phyloP scores from a whole-genome alignment of 2,329 filamentous ascomycete genomes.

The Exophiala xenobiotica region DNA sequence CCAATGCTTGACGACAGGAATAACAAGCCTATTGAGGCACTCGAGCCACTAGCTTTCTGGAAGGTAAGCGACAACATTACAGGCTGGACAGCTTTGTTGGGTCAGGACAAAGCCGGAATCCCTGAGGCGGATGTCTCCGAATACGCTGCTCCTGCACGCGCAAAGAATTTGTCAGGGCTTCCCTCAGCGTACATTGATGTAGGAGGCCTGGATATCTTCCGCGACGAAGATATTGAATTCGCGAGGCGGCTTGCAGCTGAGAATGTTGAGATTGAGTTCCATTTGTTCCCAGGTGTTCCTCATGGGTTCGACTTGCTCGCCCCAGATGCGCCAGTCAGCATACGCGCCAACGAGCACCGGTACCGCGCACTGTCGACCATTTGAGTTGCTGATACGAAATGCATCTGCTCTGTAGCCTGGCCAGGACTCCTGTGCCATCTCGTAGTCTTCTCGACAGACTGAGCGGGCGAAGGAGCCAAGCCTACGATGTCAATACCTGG shows the following conservation, averaged over 20 bases:
- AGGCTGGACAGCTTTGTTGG: constrained; percentile 44
- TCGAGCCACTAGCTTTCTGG: constrained; percentile 40
- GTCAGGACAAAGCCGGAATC: constrained; percentile 9
- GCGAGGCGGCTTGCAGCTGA: constrained; percentile 42
- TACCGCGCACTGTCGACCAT: neutral
- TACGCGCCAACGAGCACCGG: neutral
- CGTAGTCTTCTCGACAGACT: no score
- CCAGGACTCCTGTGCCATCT: no score
- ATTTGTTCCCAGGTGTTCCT: constrained; percentile 45
- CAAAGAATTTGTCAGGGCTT: constrained; percentile 39
- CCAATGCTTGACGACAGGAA: constrained; percentile 51
- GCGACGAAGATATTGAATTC: constrained; percentile 43
- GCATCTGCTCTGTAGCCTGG: neutral
- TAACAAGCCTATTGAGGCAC: constrained; percentile 35
- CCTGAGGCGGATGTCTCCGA: constrained; percentile 35
- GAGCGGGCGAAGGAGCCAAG: no score
- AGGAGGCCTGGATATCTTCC: constrained; percentile 46
- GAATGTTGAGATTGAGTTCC: constrained; percentile 45
- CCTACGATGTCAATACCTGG: no score
- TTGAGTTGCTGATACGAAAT: neutral
- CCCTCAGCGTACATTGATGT: constrained; percentile 48
- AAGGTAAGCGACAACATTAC: constrained; percentile 40
- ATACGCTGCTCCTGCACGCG: constrained; percentile 41
- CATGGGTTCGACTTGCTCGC: constrained; percentile 42
- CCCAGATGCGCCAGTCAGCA: constrained; percentile 11